phyloP scores from a whole-genome alignment of 2,329 filamentous ascomycete species.

The Ophiocordyceps camponoti-rufipedis region DNA sequence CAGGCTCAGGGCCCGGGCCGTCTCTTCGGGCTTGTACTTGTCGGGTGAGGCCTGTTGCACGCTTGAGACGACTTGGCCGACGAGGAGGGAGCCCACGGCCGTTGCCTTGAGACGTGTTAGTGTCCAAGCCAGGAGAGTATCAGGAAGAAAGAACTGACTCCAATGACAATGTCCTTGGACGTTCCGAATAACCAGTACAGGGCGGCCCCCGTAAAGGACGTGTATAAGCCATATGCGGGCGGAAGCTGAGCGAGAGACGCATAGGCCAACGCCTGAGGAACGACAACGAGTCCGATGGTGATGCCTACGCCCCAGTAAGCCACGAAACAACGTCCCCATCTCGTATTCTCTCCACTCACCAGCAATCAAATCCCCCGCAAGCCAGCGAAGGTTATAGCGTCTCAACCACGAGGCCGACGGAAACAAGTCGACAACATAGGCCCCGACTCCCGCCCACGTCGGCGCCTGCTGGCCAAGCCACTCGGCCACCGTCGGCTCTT shows the following conservation, averaged over 20 bases:
- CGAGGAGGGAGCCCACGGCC: slow-evolving; percentile 30
- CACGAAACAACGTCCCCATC: neutral
- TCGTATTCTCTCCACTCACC: slow-evolving; percentile 18
- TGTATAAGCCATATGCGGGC: slow-evolving; percentile 58
- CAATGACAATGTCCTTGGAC: slow-evolving; percentile 73
- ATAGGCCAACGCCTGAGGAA: slow-evolving; percentile 69
- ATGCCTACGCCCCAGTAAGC: slow-evolving; percentile 8
- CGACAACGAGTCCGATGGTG: slow-evolving; percentile 48
- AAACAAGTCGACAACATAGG: slow-evolving; percentile 37
- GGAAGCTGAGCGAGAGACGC: slow-evolving; percentile 50
- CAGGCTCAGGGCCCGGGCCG: slow-evolving; percentile 25
- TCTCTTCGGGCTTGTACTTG: slow-evolving; percentile 17
- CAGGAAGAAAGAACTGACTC: slow-evolving; percentile 17
- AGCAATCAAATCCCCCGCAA: slow-evolving; percentile 54
- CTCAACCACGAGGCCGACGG: slow-evolving; percentile 52
- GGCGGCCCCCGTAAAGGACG: slow-evolving; percentile 64
- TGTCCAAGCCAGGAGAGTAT: too few relatives aligned
- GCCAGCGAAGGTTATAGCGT: slow-evolving; percentile 56
- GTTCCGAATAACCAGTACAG: slow-evolving; percentile 75
- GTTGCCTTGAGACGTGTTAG: slow-evolving; percentile 23
- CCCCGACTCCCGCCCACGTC: slow-evolving; percentile 18
- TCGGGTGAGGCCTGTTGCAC: slow-evolving; percentile 16
- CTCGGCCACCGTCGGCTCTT: slow-evolving; percentile 46
- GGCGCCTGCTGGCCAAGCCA: slow-evolving; percentile 41
- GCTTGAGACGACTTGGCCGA: slow-evolving; percentile 24